Evolutionary conservation across 2,329 filamentous ascomycete genomes (phyloP).

Genomic region (Claviceps cyperi): DNA sequence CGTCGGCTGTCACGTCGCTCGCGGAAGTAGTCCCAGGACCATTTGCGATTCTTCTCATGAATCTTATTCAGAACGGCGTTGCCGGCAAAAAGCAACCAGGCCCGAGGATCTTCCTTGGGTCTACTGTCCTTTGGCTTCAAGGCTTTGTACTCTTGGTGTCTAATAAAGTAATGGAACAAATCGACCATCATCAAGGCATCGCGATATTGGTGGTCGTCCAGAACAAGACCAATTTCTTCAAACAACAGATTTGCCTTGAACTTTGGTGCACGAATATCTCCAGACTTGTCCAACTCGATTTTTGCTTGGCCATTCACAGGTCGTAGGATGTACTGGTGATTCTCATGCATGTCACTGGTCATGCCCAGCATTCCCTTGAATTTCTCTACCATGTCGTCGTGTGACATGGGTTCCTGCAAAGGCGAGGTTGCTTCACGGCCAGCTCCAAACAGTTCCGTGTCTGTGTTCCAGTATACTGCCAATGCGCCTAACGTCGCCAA

Average conservation of each 20-base stretch:
- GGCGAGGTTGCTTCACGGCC: slow-evolving; percentile 49
- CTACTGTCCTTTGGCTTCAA: slow-evolving; percentile 68
- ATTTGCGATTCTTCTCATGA: slow-evolving; percentile 79
- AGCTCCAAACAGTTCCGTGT: slow-evolving; percentile 68
- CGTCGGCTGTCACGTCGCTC: slow-evolving; percentile 82
- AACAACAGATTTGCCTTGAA: slow-evolving; percentile 86
- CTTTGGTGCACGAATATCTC: slow-evolving; percentile 62
- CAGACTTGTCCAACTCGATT: slow-evolving; percentile 88
- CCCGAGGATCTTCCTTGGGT: slow-evolving; percentile 78
- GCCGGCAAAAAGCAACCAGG: slow-evolving; percentile 86
- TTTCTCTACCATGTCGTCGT: slow-evolving; percentile 61
- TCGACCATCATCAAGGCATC: slow-evolving; percentile 97
- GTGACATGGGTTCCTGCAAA: slow-evolving; percentile 44
- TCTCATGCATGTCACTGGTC: slow-evolving; percentile 39
- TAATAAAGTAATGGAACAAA: slow-evolving; percentile 94
- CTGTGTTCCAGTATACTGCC: slow-evolving; percentile 96
- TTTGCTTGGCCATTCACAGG: slow-evolving; percentile 92
- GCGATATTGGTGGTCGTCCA: slow-evolving; percentile 94
- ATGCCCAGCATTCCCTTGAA: slow-evolving; percentile 72
- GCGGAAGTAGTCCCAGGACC: slow-evolving; percentile 93
- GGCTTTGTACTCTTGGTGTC: slow-evolving; percentile 93
- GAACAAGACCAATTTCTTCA: slow-evolving; percentile 92
- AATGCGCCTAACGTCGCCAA: slow-evolving; percentile 79
- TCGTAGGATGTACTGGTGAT: slow-evolving; percentile 88
- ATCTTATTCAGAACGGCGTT: slow-evolving; percentile 86